These are phyloP conservation scores for Usnea hakonensis DNA, from an alignment of 495 filamentous ascomycete species.

Conservation along the genomic window DNA sequence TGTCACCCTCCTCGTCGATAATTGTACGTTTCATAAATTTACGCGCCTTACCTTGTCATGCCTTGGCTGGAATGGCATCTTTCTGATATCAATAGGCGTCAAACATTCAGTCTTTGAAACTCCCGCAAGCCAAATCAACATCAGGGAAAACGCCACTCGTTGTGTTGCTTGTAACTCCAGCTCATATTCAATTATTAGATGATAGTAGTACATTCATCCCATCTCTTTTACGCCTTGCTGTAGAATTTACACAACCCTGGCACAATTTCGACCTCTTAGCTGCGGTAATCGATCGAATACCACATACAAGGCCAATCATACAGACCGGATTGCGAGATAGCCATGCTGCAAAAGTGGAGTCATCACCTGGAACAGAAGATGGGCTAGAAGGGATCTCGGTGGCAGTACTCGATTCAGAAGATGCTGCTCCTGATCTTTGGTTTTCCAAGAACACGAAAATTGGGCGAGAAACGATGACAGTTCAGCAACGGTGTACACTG, in stretches of 20 bases:
- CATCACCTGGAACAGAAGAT: neutral
- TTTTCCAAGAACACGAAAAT: neutral
- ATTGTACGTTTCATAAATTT: slow-evolving; percentile 1
- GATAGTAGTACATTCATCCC: slow-evolving; percentile 15
- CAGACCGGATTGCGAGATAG: neutral
- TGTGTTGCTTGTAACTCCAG: slow-evolving; percentile 22
- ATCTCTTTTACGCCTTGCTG: slow-evolving; percentile 9
- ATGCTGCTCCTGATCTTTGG: slow-evolving; percentile 22
- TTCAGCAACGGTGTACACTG: slow-evolving; percentile 16
- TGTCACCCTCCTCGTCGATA: slow-evolving; percentile 9
- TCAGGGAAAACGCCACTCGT: slow-evolving; percentile 14
- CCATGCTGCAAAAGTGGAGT: neutral
- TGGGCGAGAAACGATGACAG: slow-evolving; percentile 11
- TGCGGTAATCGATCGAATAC: slow-evolving; percentile 23
- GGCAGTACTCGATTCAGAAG: slow-evolving; percentile 15
- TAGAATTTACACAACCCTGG: neutral
- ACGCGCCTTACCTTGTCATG: neutral
- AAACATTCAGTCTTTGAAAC: neutral
- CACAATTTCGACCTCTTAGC: slow-evolving; percentile 20
- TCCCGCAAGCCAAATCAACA: neutral
- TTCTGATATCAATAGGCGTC: slow-evolving; percentile 3
- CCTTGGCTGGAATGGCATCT: neutral
- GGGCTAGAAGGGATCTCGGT: slow-evolving; percentile 22
- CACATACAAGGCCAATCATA: neutral
- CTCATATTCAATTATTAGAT: slow-evolving; percentile 16